Evolutionary conservation across 495 filamentous ascomycete species (phyloP).

Genomic region (Achaetomiella virescens): DNA sequence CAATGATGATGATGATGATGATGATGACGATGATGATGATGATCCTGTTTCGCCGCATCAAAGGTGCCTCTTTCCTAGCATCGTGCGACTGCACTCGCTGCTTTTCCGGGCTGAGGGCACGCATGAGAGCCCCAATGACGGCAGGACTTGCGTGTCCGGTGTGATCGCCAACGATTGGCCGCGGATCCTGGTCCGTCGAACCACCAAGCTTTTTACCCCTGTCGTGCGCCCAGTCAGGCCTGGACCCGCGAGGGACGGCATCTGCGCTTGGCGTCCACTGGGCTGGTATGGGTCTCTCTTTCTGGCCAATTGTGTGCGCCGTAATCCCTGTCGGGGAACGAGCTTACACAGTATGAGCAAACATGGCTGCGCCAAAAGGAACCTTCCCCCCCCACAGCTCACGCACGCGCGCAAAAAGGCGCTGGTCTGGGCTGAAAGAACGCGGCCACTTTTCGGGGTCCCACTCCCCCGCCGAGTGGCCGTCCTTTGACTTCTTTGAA

Average conservation of each 20-base stretch:
- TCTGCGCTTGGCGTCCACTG: background rate
- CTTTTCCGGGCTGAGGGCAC: no score
- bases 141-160: background rate
- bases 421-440: background rate
- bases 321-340: background rate
- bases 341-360: constrained; percentile 2
- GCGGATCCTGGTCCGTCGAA: background rate
- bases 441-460: background rate
- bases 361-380: background rate
- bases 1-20: no score
- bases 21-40: background rate
- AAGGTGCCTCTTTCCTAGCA: background rate
- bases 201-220: background rate
- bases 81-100: background rate
- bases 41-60: background rate
- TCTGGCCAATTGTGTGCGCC: background rate
- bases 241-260: background rate
- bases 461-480: background rate
- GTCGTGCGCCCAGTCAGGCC: background rate
- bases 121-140: no score
- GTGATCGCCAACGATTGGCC: background rate
- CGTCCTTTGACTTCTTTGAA: background rate
- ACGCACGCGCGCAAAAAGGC: background rate
- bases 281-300: background rate
- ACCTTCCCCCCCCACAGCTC: background rate